Evolutionary conservation across 75 land plant genomes (phyloP), one percentile per base, ranked within the genome.

Genomic region (Isoetes taiwanensis): DNA sequence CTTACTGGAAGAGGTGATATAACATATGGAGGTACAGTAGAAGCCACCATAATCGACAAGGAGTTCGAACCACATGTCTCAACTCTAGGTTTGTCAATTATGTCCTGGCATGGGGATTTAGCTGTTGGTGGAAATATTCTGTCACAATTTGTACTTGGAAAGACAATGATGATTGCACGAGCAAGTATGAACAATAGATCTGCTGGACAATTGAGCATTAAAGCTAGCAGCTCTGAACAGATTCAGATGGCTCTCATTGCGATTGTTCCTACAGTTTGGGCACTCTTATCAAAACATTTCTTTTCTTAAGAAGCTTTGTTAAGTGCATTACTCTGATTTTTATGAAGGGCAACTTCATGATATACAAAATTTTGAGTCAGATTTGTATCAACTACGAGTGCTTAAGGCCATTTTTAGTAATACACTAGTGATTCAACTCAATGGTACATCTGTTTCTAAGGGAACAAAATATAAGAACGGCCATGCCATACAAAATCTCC

Each of bases 41-140:
- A 46, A 46, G 50, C 50, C 12, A 46, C 50, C 8, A 23, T 46
- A 4, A 23, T 46, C 19, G 50, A 23, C 8, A 16, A 16, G 4
- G 50, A 46, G 25, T 46, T 19, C 25, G 25, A 16, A 6, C 21
- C 25, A 4, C 21, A 46, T 46, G 25, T 19, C 4, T 6, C 50
- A 46, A 46, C 50, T 19, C n/a, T 46, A n/a, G 50, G 50, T 6
- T 46, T 46, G n/a, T 46, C 50, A 16, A 23, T 46, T n/a, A 46
- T 46, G 50, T 19, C 16, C 50, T 46, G 50, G 50, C 21, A 16
- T 3, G 23, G 23, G 50, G 50, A 46, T 46, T 6, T 46, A 6
- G 50, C 50, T 19, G 6, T 6, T 19, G 50, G 50, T 6, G n/a
- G 5, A 5, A 46, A 46, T n/a, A 19, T 46, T 6, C 50, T 19